Conservation (phyloP, 1,284 basidiomycete species). For the Pascua sp. region DNA sequence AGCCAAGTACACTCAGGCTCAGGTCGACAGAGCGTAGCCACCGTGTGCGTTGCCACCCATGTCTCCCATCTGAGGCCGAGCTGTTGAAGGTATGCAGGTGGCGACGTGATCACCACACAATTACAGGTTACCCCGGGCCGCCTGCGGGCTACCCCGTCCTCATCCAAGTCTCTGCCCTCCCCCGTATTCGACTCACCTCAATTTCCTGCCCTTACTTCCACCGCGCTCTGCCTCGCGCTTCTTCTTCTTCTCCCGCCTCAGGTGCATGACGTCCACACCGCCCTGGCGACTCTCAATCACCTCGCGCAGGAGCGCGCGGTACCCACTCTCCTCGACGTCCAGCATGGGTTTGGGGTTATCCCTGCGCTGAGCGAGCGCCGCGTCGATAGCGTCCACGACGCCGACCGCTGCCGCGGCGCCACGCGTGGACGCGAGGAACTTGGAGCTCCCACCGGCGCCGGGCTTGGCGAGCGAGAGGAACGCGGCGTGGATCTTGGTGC, state of each 20-base stretch:
- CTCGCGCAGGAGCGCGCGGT: constrained; percentile 81
- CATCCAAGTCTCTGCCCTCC: too few relatives aligned
- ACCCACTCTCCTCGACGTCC: constrained; percentile 80
- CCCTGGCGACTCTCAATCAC: constrained; percentile 65
- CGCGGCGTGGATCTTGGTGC: constrained; percentile 85
- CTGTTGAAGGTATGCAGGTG: too few relatives aligned
- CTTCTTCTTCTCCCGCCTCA: constrained; percentile 55
- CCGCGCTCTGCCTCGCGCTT: constrained; percentile 85
- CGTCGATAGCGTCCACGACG: constrained; percentile 41
- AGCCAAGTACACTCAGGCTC: too few relatives aligned
- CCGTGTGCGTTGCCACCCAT: too few relatives aligned
- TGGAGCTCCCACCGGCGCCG: constrained; percentile 38
- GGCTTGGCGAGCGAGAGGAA: constrained; percentile 52
- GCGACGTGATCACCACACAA: too few relatives aligned
- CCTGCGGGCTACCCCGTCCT: too few relatives aligned
- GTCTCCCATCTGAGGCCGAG: too few relatives aligned
- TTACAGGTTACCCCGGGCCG: too few relatives aligned
- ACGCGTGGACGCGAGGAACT: constrained; percentile 62
- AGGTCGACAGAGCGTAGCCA: too few relatives aligned
- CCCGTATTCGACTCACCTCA: constrained; percentile 57
- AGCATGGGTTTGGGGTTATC: constrained; percentile 21
- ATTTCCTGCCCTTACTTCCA: constrained; percentile 85
- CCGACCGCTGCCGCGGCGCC: constrained; percentile 49
- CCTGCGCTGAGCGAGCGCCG: constrained; percentile 34
- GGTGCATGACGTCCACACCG: constrained; percentile 29